These are phyloP conservation scores for Spinacia oleracea DNA, from an alignment of 179 eudicot species.

Conservation along the genomic window DNA sequence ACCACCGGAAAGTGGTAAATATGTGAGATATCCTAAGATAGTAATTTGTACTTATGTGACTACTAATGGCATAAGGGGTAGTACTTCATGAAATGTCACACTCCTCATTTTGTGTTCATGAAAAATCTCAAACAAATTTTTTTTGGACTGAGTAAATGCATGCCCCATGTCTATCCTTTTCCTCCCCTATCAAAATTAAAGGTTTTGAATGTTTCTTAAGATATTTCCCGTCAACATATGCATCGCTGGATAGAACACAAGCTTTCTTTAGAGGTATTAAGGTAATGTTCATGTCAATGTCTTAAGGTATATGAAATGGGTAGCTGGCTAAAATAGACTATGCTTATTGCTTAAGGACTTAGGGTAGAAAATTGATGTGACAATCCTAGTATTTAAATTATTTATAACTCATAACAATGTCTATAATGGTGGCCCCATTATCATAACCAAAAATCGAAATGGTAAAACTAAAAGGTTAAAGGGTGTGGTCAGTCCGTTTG, in stretches of 20 bases:
- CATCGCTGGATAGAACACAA: neutral
- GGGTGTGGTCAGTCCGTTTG: too few species aligned
- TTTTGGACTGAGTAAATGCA: neutral
- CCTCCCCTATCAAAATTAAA: neutral
- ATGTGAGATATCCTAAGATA: too few species aligned
- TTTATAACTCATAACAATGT: neutral
- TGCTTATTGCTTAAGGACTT: neutral
- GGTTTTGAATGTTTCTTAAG: neutral
- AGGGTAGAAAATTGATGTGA: neutral
- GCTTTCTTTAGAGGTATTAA: neutral
- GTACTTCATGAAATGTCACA: too few species aligned
- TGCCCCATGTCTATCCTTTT: neutral
- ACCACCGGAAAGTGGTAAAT: neutral
- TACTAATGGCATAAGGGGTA: too few species aligned
- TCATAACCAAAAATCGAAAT: too few species aligned
- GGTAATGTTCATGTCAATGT: neutral
- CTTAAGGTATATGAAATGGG: neutral
- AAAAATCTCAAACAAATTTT: neutral
- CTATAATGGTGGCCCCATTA: neutral
- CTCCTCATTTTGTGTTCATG: neutral
- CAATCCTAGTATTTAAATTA: neutral
- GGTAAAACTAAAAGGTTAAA: too few species aligned
- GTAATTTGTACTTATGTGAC: too few species aligned
- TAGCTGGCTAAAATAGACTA: neutral
- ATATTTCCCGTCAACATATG: neutral